These are phyloP conservation scores for Volvox reticuliferus DNA, from an alignment of 139 green algal species.

Conservation along the genomic window DNA sequence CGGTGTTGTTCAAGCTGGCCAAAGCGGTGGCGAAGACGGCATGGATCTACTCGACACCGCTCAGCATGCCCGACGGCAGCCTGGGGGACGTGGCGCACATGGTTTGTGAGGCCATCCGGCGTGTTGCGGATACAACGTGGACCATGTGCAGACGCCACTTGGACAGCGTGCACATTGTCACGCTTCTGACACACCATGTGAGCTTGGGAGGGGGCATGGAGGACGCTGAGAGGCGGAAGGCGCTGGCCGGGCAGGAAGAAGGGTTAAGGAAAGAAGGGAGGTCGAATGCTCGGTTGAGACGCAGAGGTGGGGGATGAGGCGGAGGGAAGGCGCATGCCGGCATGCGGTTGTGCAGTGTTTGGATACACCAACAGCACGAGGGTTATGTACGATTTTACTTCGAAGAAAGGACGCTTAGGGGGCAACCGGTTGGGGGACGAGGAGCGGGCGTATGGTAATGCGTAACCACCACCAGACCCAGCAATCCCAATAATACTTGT, in stretches of 20 bases:
- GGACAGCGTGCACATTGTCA: constrained; percentile 44
- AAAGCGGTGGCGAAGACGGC: constrained; percentile 43
- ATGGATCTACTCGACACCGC: constrained; percentile 47
- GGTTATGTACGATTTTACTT: too few species aligned
- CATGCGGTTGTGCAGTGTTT: too few species aligned
- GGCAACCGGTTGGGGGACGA: too few species aligned
- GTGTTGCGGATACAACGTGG: constrained; percentile 44
- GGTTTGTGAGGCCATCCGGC: constrained; percentile 42
- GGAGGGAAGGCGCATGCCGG: too few species aligned
- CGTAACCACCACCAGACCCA: too few species aligned
- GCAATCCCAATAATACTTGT: too few species aligned
- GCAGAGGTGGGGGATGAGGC: too few species aligned
- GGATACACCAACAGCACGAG: too few species aligned
- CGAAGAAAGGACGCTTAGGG: too few species aligned
- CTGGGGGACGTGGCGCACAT: constrained; percentile 36
- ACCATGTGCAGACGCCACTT: constrained; percentile 39
- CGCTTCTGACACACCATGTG: constrained; percentile 47
- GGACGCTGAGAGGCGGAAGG: too few species aligned
- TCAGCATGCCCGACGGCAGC: constrained; percentile 27
- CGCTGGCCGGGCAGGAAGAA: neutral
- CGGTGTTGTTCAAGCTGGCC: constrained; percentile 48
- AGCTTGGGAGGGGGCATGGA: neutral
- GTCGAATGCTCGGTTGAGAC: too few species aligned
- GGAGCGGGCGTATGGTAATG: too few species aligned
- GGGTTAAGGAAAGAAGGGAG: neutral